These are phyloP conservation scores for Chrysoporthe deuterocubensis DNA, from an alignment of 2,329 filamentous ascomycete species.

Conservation along the genomic window DNA sequence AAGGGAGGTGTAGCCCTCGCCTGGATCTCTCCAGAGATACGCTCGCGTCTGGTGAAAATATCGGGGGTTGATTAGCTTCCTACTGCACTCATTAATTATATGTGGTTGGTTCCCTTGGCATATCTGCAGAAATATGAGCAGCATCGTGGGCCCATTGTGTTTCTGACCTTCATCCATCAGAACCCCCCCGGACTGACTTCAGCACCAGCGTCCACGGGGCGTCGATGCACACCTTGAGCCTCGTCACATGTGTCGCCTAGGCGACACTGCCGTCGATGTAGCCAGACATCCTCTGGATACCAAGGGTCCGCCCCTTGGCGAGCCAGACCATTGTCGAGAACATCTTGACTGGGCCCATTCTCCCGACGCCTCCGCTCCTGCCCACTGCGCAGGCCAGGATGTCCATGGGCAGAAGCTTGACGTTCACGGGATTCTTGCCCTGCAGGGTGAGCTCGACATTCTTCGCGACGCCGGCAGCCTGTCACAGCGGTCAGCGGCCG, in stretches of 20 bases:
- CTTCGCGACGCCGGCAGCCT: slow-evolving; percentile 55
- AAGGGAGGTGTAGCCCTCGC: background rate
- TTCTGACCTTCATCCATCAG: too few species aligned
- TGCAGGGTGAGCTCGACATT: slow-evolving; percentile 55
- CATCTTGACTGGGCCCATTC: slow-evolving; percentile 51
- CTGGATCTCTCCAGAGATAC: background rate
- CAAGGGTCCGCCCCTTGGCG: slow-evolving; percentile 57
- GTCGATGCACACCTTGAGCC: background rate
- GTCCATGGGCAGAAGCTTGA: slow-evolving; percentile 55
- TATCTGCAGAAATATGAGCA: too few species aligned
- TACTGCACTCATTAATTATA: too few species aligned
- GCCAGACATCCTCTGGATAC: slow-evolving; percentile 46
- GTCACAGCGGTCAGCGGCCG: background rate
- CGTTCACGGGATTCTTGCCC: slow-evolving; percentile 47
- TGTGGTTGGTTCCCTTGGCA: too few species aligned
- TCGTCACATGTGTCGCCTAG: slow-evolving; percentile 34
- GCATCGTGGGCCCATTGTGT: too few species aligned
- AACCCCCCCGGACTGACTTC: too few species aligned
- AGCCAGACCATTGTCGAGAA: slow-evolving; percentile 56
- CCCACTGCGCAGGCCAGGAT: slow-evolving; percentile 53
- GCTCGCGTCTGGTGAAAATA: too few species aligned
- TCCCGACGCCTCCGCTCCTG: slow-evolving; percentile 54
- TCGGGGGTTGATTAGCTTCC: too few species aligned
- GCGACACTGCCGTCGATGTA: slow-evolving; percentile 55
- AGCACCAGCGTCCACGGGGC: background rate